Evolutionary conservation across 306 rosid genomes (phyloP).

Genomic region (Heteromeles arbutifolia): DNA sequence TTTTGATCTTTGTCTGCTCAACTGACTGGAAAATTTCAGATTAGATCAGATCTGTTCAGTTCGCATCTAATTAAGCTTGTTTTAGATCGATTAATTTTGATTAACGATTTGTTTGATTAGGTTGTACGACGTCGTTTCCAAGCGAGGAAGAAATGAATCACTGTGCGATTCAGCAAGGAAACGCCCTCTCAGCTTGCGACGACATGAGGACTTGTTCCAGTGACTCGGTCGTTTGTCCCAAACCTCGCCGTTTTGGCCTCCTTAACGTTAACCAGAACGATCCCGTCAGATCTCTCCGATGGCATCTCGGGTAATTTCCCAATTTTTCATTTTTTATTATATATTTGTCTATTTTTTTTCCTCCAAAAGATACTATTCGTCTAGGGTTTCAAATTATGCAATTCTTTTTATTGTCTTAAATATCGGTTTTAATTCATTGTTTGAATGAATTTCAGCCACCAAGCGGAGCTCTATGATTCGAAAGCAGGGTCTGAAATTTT

Average conservation of each 20-base stretch:
- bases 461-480: conserved; percentile 55
- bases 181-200: conserved; percentile 54
- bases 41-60: background rate
- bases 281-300: conserved; percentile 43
- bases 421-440: background rate
- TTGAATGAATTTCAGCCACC: conserved; percentile 49
- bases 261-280: conserved; percentile 44
- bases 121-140: conserved; percentile 17
- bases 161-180: conserved; percentile 47
- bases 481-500: conserved; percentile 49
- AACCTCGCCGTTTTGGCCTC: conserved; percentile 77
- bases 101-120: conserved; percentile 10
- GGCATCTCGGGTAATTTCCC: conserved; percentile 51
- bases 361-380: too few species aligned
- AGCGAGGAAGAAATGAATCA: conserved; percentile 42
- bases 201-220: conserved; percentile 39
- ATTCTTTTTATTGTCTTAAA: background rate
- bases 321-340: background rate
- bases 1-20: background rate
- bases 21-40: background rate
- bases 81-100: background rate
- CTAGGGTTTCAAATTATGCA: background rate
- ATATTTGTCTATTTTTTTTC: too few species aligned
- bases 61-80: background rate
- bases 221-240: conserved; percentile 70